Percentiles rank a stretch among this genome's conserved stretches.
These are phyloP conservation scores for Themeda triandra DNA, from an alignment of 176 grass and related monocot genomes.

Conservation along the genomic window DNA sequence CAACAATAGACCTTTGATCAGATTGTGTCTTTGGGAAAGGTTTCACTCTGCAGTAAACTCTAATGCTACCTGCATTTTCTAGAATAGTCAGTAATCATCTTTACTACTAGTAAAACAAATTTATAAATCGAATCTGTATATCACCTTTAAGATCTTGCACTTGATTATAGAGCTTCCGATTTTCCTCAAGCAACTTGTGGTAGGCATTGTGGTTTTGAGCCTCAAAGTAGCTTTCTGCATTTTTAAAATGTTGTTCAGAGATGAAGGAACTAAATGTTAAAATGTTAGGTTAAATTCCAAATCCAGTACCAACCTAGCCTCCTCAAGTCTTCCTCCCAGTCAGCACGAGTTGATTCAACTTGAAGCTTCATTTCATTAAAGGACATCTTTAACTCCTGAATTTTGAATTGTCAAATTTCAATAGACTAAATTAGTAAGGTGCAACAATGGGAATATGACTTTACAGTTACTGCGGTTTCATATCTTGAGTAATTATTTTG, in stretches of 20 bases:
- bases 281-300: neutral
- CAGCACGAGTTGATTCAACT: constrained; percentile 53
- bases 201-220: constrained; percentile 58
- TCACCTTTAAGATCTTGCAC: constrained; percentile 94
- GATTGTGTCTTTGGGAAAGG: constrained; percentile 49
- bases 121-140: neutral
- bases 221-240: constrained; percentile 56
- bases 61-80: constrained; percentile 55
- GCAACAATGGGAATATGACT: neutral
- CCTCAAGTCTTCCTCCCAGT: constrained; percentile 63
- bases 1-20: constrained; percentile 60
- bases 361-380: constrained; percentile 67
- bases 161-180: constrained; percentile 77
- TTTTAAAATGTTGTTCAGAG: constrained; percentile 15
- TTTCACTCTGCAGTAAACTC: constrained; percentile 84
- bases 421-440: constrained; percentile 14
- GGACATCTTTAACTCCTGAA: constrained; percentile 58
- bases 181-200: constrained; percentile 71
- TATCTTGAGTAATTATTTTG: neutral
- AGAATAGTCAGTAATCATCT: neutral
- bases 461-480: neutral
- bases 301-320: constrained; percentile 50
- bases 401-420: constrained; percentile 40
- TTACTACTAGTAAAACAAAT: neutral
- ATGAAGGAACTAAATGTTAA: neutral